These are phyloP conservation scores for Colletotrichum lupini DNA, from an alignment of 2,329 filamentous ascomycete genomes.

Conservation along the genomic window DNA sequence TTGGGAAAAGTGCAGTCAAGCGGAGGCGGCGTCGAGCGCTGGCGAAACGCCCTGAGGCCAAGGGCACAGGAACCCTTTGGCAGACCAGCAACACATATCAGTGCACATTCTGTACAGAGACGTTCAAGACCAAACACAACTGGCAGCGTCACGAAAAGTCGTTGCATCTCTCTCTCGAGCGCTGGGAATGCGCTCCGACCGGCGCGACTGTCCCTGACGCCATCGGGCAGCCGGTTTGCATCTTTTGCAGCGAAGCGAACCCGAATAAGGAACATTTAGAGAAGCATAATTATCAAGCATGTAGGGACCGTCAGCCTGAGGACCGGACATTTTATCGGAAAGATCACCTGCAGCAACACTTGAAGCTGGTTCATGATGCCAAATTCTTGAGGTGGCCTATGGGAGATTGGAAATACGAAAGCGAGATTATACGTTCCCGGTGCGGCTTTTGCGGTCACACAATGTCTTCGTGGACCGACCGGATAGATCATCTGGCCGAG, in stretches of 20 bases:
- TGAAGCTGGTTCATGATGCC: conserved; percentile 37
- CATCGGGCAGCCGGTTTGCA: conserved; percentile 48
- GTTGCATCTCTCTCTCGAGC: conserved; percentile 53
- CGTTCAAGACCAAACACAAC: conserved; percentile 56
- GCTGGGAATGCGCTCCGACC: conserved; percentile 54
- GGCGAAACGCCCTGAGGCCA: background rate
- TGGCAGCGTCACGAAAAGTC: conserved; percentile 63
- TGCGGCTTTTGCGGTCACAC: conserved; percentile 52
- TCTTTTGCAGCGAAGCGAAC: conserved; percentile 49
- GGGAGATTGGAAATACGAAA: conserved; percentile 25
- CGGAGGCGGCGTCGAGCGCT: conserved; percentile 11
- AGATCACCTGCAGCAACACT: conserved; percentile 56
- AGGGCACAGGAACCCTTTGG: conserved; percentile 4
- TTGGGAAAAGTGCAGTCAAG: background rate
- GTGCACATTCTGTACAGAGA: conserved; percentile 59
- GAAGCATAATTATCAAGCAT: conserved; percentile 53
- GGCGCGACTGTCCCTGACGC: conserved; percentile 43
- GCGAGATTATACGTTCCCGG: conserved; percentile 38
- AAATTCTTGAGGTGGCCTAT: conserved; percentile 28
- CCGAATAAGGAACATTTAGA: conserved; percentile 49
- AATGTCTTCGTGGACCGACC: conserved; percentile 47
- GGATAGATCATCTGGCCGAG: conserved; percentile 50
- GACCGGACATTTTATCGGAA: conserved; percentile 58
- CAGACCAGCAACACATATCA: conserved; percentile 42
- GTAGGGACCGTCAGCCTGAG: conserved; percentile 57